Percentiles rank a stretch among this genome's conserved stretches.
phyloP scores from a whole-genome alignment of 768 basidiomycete genomes.

The Botryobasidium botryosum region DNA sequence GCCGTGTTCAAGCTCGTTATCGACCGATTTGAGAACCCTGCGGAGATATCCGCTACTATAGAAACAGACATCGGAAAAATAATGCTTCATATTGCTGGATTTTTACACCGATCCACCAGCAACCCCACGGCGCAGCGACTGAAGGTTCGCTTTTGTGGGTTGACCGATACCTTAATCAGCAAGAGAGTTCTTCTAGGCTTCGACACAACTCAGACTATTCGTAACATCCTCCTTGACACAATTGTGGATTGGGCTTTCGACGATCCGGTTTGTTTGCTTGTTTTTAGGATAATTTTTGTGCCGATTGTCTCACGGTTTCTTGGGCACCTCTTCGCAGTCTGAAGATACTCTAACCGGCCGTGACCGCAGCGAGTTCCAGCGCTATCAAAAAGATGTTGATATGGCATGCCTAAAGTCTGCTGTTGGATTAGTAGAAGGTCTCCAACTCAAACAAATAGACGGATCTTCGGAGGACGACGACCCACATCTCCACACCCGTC shows the following conservation, averaged over 20 bases:
- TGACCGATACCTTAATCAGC: conserved; percentile 51
- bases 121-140: conserved; percentile 38
- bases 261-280: not conserved
- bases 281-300: not conserved
- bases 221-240: conserved; percentile 57
- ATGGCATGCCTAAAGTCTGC: conserved; percentile 53
- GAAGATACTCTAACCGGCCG: not conserved
- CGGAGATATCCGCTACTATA: conserved; percentile 24
- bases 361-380: not conserved
- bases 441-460: conserved; percentile 48
- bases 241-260: conserved; percentile 48
- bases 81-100: conserved; percentile 35
- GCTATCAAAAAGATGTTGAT: conserved; percentile 42
- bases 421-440: conserved; percentile 57
- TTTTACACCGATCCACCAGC: conserved; percentile 43
- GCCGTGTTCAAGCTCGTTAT: conserved; percentile 58
- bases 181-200: conserved; percentile 38
- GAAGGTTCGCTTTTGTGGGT: conserved; percentile 55
- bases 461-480: conserved; percentile 33
- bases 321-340: not conserved
- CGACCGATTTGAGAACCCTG: conserved; percentile 40
- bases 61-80: conserved; percentile 25
- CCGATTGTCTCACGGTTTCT: not conserved
- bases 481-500: conserved; percentile 50
- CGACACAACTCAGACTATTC: conserved; percentile 49